Conservation (phyloP, 179 eudicot species). For the Patellifolia procumbens region DNA sequence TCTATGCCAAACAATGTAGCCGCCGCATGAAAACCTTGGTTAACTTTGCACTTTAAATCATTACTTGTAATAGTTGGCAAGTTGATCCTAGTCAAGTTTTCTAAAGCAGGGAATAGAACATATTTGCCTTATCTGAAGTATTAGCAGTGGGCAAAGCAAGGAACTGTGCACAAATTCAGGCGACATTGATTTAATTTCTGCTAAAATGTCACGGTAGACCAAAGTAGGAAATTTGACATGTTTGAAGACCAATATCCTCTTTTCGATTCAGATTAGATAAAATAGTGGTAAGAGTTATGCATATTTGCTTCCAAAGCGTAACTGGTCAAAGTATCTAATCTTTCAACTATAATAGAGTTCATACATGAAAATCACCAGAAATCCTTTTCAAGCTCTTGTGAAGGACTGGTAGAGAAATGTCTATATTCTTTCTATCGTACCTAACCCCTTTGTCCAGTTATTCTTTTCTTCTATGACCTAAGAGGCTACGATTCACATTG, state of each 20-base stretch:
- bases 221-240: neutral
- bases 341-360: neutral
- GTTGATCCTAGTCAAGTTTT: neutral
- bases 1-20: constrained; percentile 5
- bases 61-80: neutral
- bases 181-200: neutral
- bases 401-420: neutral
- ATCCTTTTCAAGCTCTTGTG: neutral
- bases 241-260: neutral
- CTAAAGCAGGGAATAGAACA: neutral
- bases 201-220: neutral
- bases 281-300: neutral
- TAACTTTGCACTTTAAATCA: neutral
- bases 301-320: neutral
- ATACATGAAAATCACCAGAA: neutral
- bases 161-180: neutral
- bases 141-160: too few species aligned
- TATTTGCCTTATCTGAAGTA: neutral
- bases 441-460: too few species aligned
- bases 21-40: neutral
- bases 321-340: neutral
- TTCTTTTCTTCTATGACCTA: too few species aligned
- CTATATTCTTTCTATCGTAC: neutral
- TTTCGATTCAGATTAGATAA: neutral
- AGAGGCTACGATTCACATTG: neutral